Evolutionary conservation across 257 asterid species (phyloP).

Genomic region (Ocimum tenuiflorum): DNA sequence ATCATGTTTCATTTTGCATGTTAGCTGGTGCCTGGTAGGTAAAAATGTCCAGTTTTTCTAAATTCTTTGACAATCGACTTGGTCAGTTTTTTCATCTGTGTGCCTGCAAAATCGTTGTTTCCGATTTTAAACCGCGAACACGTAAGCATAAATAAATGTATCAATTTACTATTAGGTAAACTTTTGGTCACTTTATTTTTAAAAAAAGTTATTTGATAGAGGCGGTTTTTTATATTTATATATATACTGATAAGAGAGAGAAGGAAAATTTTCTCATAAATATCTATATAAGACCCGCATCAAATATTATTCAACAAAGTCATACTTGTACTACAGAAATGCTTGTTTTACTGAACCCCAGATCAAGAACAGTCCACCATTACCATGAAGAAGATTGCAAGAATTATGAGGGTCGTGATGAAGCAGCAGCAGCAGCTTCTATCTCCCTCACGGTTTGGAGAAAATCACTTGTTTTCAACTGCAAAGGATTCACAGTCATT

Average conservation of each 20-base stretch:
- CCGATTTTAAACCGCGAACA: neutral
- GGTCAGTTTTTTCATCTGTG: too few relatives aligned
- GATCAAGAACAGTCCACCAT: constrained; percentile 34
- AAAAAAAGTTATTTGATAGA: neutral
- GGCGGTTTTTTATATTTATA: neutral
- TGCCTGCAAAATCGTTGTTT: too few relatives aligned
- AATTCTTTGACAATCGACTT: too few relatives aligned
- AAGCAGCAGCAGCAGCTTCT: neutral
- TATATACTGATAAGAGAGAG: neutral
- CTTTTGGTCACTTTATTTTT: neutral
- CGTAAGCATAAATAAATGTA: neutral
- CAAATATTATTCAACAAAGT: neutral
- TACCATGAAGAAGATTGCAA: constrained; percentile 16
- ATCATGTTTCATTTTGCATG: neutral
- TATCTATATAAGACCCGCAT: neutral
- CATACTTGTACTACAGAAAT: constrained; percentile 7
- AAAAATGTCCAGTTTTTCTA: neutral
- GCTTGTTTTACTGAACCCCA: constrained; percentile 39
- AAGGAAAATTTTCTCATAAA: neutral
- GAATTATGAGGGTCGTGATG: neutral
- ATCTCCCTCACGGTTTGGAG: constrained; percentile 58
- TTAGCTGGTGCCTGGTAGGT: neutral
- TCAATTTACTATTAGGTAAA: neutral
- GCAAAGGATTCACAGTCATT: constrained; percentile 68
- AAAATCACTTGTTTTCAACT: constrained; percentile 64